Evolutionary conservation across 768 basidiomycete species (phyloP), one percentile per base, ranked within the genome.

Genomic region (Nidularia sp.): DNA sequence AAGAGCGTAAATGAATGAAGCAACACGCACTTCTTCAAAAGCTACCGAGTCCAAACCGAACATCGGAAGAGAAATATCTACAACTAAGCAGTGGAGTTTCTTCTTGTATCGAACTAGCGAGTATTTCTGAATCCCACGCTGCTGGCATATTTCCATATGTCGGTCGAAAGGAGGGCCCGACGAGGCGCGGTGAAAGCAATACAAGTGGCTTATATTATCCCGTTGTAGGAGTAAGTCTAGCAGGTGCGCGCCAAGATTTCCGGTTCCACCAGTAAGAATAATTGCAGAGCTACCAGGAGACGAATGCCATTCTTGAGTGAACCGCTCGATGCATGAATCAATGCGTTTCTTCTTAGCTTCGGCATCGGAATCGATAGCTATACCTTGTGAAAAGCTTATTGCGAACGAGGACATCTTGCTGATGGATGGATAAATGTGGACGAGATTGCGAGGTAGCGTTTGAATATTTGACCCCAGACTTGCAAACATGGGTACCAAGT

Each of bases 191-290:
- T 68, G 65, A 10, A 66, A 33, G 1, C 58, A 62, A 36, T 67
- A 69, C 1, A 67, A 53, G 25, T 48, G 54, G 29, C 47, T 45
- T 6, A 69, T 60, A 5, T 29, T 35, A 1, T 54, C 49, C 1
- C 54, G 53, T 33, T 53, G 46, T 6, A 67, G 43, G n/a, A 71
- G 61, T 8, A 46, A 42, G 0, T 57, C 49, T 9, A 72, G 59
- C 8, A 66, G 50, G 46, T 65, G 60, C 6, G 62, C 59, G 22
- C 70, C 68, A 0, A 71, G 60, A 12, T 60, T 62, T 13, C 70
- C 70, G 2, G 70, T 71, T 0, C 65, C 66, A 29, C 70, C 70
- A 1, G 70, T 71, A 34, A 72, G 57, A 2, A 66, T 57, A 39
- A 69, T 56, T 8, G 57, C 25, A 29, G 25, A 29, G 25, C 25